Evolutionary conservation across 2,329 filamentous ascomycete species (phyloP), one percentile per base, ranked within the genome.

Genomic region (Chrysoporthe cubensis): DNA sequence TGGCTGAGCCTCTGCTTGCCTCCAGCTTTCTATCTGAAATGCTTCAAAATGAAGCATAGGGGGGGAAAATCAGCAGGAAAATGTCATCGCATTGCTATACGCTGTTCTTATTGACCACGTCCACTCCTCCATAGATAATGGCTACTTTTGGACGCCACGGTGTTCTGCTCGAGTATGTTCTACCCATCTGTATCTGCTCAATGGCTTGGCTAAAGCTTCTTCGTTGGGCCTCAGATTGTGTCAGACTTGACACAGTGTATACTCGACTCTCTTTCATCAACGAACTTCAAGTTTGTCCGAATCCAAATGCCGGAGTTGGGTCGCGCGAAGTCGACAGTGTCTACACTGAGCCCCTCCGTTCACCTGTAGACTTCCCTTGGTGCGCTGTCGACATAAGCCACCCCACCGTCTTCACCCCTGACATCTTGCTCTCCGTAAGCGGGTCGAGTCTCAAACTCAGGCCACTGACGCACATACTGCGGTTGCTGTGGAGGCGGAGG

Each of bases 371-470:
- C 50, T 8, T 68, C 68, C 18, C 68, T 67, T 32, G 68, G 54
- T 14, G 54, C 68, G 34, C 52, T 69, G 11, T 61, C 66, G 59
- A 68, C 16, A 46, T 66, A 66, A 32, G 54, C 60, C 32, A 83
- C 75, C 48, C 82, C 82, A 59, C 80, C 80, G 26, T 78, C 78
- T 18, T 62, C 59, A 9, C 21, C 60, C 48, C 62, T 54, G 18
- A 48, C 57, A 32, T 54, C 50, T 52, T 57, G 58, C 54, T 68
- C 65, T 48, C 52, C 32, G 26, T 69, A 67, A 11, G 52, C 18
- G 42, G 65, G 58, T 44, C 68, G 58, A 8, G 66, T 14, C 60
- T 68, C 68, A 5, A 68, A 69, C 44, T 68, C 68, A 6, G 68
- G 58, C 68, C 68, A 70, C n/a, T 64, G 68, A 7, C 60, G 66